Base-by-base conservation (phyloP, 352 stramenopile species). In the Pythium oligandrum region DNA sequence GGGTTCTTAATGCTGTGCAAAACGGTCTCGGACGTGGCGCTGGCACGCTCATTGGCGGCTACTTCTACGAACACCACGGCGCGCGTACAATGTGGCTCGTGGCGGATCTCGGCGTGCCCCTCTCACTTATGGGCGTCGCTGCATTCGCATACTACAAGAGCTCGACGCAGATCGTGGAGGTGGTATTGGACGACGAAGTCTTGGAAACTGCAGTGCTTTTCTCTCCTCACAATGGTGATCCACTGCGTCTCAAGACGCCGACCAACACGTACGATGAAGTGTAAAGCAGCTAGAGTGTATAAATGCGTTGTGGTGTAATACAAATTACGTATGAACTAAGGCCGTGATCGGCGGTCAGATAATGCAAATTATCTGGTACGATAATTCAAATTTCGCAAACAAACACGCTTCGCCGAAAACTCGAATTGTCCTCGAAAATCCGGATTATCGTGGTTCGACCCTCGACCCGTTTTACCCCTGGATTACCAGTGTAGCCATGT, bases 41-140 rank as follows among this genome's bases (percentile, higher is more conserved):
- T 6, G 83, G 78, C 10, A 90, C 80, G 47, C 65, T 93, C 30
- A 66, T 90, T 10, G 79, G 83, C 10, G 83, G 83, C 40, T 88
- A 77, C 64, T 77, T 93, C 31, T 93, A 90, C 68, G 63, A 93
- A 48, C 52, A 76, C 63, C 88, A 81, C 52, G 78, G 73, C 9
- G 72, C 78, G 1, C 64, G 60, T 34, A 74, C 55, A 2, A 88
- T 93, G 78, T 93, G 83, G 80, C 52, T 83, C 17, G 61, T 83
- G 36, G 77, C 79, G 3, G 75, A 87, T 45, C 48, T 88, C 4
- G 78, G 78, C 17, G 83, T 90, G 44, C 83, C 83, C 1, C 64
- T 90, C 11, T 71, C 78, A 32, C 64, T 89, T 8, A 6, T 84
- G 2, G 74, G 71, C 10, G 52, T 93, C 4, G 60, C 55, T 3